Evolutionary conservation across 129 eudicot species (phyloP).

Genomic region (Heracleum sosnowskyi): DNA sequence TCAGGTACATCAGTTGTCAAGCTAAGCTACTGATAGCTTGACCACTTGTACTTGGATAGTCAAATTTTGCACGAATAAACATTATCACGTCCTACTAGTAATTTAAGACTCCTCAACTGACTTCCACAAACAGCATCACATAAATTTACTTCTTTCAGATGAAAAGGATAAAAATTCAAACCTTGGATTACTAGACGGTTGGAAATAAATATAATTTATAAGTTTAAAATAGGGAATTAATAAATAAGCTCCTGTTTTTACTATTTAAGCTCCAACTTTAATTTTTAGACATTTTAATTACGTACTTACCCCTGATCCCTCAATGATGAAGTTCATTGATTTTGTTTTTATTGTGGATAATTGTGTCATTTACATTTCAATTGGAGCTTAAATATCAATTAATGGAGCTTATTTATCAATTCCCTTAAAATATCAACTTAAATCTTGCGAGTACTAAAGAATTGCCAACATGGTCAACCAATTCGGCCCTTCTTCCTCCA

Average conservation of each 20-base stretch:
- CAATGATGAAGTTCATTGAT: no score
- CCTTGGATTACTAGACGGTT: neutral
- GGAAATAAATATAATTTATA: neutral
- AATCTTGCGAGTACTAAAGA: neutral
- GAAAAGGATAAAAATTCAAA: neutral
- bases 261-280: no score
- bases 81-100: neutral
- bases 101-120: neutral
- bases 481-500: neutral
- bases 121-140: neutral
- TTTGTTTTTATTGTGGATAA: no score
- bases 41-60: neutral
- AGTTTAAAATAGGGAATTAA: no score
- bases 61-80: neutral
- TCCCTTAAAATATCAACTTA: neutral
- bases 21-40: neutral
- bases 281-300: no score
- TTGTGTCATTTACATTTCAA: no score
- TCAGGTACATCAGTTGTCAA: neutral
- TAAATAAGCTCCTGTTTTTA: no score
- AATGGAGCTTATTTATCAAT: no score
- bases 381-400: no score
- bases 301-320: no score
- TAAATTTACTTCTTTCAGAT: neutral
- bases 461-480: neutral